Conservation (phyloP, 2,329 filamentous ascomycete genomes). For the Fusarium albosuccineum region DNA sequence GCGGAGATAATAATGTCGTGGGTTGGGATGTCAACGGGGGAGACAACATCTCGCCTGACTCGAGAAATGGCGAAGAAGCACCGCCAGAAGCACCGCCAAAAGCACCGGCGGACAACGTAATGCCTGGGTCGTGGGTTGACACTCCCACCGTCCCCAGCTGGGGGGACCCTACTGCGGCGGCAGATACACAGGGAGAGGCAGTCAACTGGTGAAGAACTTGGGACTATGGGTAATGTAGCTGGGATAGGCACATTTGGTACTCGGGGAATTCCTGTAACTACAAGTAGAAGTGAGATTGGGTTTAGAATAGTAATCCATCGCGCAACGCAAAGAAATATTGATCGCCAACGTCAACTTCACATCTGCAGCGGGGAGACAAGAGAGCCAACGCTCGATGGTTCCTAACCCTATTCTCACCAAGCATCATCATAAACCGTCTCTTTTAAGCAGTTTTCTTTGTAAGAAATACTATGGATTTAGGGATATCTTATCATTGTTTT, state of each 20-base stretch:
- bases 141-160: slow-evolving; percentile 36
- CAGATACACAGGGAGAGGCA: slow-evolving; percentile 47
- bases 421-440: too few species aligned
- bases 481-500: too few species aligned
- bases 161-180: slow-evolving; percentile 50
- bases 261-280: slow-evolving; percentile 37
- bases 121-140: slow-evolving; percentile 51
- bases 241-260: slow-evolving; percentile 36
- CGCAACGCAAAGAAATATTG: too few species aligned
- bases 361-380: too few species aligned
- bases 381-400: too few species aligned
- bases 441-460: too few species aligned
- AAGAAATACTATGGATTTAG: too few species aligned
- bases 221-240: slow-evolving; percentile 26
- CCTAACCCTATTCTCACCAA: too few species aligned
- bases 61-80: slow-evolving; percentile 13
- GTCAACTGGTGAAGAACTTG: slow-evolving; percentile 24
- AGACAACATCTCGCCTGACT: slow-evolving; percentile 1
- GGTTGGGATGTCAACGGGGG: slow-evolving; percentile 22
- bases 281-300: neutral
- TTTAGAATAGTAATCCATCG: too few species aligned
- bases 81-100: neutral
- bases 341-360: too few species aligned
- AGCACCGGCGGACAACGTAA: slow-evolving; percentile 42
- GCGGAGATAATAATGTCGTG: slow-evolving; percentile 35